Percentiles rank a stretch among this genome's conserved stretches.
Evolutionary conservation across 2,329 filamentous ascomycete genomes (phyloP).

Genomic region (Colletotrichum sp.): DNA sequence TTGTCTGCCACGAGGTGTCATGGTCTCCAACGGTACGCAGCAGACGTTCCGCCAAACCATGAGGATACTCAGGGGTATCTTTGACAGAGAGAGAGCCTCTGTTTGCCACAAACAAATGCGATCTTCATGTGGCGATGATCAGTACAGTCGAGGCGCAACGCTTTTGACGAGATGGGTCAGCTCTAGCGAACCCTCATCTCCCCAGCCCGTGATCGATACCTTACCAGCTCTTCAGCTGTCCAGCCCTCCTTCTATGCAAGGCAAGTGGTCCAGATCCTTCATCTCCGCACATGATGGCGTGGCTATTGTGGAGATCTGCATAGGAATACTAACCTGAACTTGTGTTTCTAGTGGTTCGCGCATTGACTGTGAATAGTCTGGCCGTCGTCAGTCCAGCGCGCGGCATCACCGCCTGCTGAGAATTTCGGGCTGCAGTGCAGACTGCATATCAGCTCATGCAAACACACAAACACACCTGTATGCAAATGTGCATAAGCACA

Average conservation of each 20-base stretch:
- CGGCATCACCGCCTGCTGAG: neutral
- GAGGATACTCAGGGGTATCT: neutral
- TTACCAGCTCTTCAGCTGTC: neutral
- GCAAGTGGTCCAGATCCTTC: neutral
- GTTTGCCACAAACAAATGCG: neutral
- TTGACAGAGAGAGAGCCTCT: too few relatives aligned
- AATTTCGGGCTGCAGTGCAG: neutral
- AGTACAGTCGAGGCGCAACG: neutral
- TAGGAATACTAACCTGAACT: neutral
- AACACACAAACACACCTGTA: neutral
- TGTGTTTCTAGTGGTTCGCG: neutral
- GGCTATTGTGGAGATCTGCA: neutral
- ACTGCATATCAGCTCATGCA: slow-evolving; percentile 1
- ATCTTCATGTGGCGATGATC: neutral
- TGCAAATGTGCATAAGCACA: neutral
- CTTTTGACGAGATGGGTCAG: neutral
- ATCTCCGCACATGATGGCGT: neutral
- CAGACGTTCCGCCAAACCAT: neutral
- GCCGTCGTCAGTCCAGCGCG: neutral
- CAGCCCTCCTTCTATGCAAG: neutral
- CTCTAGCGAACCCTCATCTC: neutral
- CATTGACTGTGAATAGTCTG: neutral
- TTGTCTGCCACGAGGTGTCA: neutral
- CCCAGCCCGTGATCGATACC: neutral
- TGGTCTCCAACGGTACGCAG: neutral